phyloP scores from a whole-genome alignment of 192 early-diverging fungal genomes.

The Backusella australiensis region DNA sequence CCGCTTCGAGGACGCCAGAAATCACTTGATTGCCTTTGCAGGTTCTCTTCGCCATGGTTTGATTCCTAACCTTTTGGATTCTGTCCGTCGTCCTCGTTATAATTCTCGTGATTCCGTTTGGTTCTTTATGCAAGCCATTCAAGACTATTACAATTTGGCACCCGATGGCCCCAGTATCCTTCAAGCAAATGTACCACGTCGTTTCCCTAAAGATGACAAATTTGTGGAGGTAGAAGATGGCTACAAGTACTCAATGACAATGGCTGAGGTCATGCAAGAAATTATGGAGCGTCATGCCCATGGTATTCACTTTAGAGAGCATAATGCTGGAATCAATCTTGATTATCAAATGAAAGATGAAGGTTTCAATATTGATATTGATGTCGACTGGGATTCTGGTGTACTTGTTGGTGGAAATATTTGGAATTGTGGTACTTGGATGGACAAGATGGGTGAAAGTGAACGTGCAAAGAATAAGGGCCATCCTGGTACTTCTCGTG shows the following conservation, averaged over 20 bases:
- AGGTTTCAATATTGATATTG: slow-evolving; percentile 83
- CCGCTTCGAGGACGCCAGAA: slow-evolving; percentile 75
- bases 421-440: slow-evolving; percentile 99
- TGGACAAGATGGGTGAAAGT: slow-evolving; percentile 98
- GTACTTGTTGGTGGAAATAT: slow-evolving; percentile 84
- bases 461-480: slow-evolving; percentile 92
- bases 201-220: slow-evolving; percentile 77
- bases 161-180: slow-evolving; percentile 81
- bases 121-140: slow-evolving; percentile 94
- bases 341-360: slow-evolving; percentile 91
- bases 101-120: slow-evolving; percentile 96
- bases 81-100: slow-evolving; percentile 81
- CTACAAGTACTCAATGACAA: slow-evolving; percentile 63
- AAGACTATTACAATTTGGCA: slow-evolving; percentile 72
- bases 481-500: slow-evolving; percentile 88
- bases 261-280: slow-evolving; percentile 90
- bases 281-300: slow-evolving; percentile 86
- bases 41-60: slow-evolving; percentile 90
- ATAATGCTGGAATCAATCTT: slow-evolving; percentile 86
- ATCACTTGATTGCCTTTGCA: slow-evolving; percentile 90
- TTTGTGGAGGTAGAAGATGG: slow-evolving; percentile 70
- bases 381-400: slow-evolving; percentile 77
- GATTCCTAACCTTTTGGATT: slow-evolving; percentile 95
- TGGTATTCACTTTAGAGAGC: slow-evolving; percentile 92
- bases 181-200: slow-evolving; percentile 63